Evolutionary conservation across 2,329 filamentous ascomycete species (phyloP).

Genomic region (Raffaelea ambrosiae): DNA sequence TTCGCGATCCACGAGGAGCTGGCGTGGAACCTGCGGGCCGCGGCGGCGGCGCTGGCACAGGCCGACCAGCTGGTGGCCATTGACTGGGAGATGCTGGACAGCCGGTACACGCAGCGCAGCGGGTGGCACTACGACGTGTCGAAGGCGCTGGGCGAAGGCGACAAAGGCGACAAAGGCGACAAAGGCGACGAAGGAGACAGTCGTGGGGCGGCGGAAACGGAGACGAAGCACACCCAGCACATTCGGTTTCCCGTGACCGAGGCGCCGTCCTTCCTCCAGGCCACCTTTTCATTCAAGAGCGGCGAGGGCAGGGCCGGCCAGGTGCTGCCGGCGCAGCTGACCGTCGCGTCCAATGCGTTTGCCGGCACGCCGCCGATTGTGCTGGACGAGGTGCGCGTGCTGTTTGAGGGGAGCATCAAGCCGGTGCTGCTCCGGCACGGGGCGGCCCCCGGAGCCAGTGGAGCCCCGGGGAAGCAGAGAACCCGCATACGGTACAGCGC

Average conservation of each 20-base stretch:
- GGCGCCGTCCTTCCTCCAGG: conserved; percentile 20
- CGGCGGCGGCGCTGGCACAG: conserved; percentile 42
- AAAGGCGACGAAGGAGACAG: not conserved
- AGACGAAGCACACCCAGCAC: conserved; percentile 27
- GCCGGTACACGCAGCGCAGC: conserved; percentile 43
- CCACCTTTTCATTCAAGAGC: conserved; percentile 46
- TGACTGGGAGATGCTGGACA: conserved; percentile 57
- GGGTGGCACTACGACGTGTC: conserved; percentile 55
- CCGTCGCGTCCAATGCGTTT: conserved; percentile 48
- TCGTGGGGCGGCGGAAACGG: conserved; percentile 8
- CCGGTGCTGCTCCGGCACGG: conserved; percentile 43
- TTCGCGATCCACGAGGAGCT: conserved; percentile 50
- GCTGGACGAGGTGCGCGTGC: conserved; percentile 42
- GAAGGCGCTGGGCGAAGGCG: conserved; percentile 34
- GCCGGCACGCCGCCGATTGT: conserved; percentile 40
- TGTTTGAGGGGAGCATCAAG: conserved; percentile 50
- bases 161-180: conserved; percentile 10
- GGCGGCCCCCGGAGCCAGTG: not conserved
- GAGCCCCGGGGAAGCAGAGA: not conserved
- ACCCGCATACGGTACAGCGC: not conserved
- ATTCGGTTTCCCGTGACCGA: conserved; percentile 40
- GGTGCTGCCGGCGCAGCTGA: conserved; percentile 46
- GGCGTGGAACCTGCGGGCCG: conserved; percentile 51
- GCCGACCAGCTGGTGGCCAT: conserved; percentile 50
- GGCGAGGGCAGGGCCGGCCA: conserved; percentile 56